Evolutionary conservation across 345 rosid genomes (phyloP), one percentile per base, ranked within the genome.

Genomic region (Acer campestre): DNA sequence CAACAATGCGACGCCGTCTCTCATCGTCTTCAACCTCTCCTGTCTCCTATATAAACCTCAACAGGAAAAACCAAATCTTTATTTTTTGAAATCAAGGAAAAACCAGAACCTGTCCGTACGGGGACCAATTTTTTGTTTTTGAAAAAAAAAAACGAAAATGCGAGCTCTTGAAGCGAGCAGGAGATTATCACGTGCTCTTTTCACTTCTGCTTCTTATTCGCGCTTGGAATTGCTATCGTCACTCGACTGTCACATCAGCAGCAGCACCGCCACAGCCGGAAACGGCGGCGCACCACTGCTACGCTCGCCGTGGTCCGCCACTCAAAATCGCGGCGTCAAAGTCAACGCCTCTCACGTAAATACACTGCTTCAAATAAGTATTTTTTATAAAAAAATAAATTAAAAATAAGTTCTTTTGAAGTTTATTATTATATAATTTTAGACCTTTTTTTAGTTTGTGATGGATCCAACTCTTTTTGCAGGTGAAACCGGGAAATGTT

Each of bases 401-500:
- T 6, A 11, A 9, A 38, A 35, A 35, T 35, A 35, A 35, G 0
- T 35, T 35, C 38, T 4, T 4, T 35, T 35, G 38, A 35, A 35
- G 38, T 42, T 9, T 7, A 42, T 42, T 46, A 9, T 46, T 46
- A 23, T 72, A 25, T 3, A 38, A 16, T 67, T 38, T 10, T 6
- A 16, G 2, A 9, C 22, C 1, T 59, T 20, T 16, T 58, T 58
- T 58, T 20, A 20, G 61, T 20, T 59, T 20, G 63, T 74, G 42
- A 56, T 58, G 49, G 56, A 42, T 64, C 29, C 9, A 48, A 18
- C 38, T 79, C 42, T 6, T 77, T 27, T 18, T 72, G 88, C 93
- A 95, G 99, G 76, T 93, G 66, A 85, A 88, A 83, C 81, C 93
- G 61, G 98, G 98, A 73, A 95, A 93, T 79, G 93, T 95, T 17